phyloP scores from a whole-genome alignment of 768 basidiomycete species.

The Termitomyces sp. region DNA sequence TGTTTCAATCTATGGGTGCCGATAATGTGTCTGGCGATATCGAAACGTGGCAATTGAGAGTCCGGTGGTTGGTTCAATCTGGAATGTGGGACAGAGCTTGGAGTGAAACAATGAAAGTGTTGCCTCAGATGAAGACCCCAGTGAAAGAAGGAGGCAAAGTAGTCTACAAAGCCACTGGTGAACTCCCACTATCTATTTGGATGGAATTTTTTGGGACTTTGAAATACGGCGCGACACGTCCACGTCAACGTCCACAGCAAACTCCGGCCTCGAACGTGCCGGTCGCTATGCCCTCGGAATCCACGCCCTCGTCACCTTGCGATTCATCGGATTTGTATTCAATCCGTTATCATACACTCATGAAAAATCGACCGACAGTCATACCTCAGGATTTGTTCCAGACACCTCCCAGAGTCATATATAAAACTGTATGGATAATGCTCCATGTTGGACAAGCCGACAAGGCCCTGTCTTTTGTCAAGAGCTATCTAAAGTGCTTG shows the following conservation, averaged over 20 bases:
- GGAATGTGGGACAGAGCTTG: conserved; percentile 59
- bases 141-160: neutral
- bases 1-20: conserved; percentile 43
- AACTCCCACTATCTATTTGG: conserved; percentile 18
- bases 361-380: conserved; percentile 35
- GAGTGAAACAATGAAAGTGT: conserved; percentile 26
- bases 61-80: conserved; percentile 49
- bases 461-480: conserved; percentile 38
- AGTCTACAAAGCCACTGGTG: conserved; percentile 4
- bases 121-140: conserved; percentile 11
- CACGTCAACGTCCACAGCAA: conserved; percentile 11
- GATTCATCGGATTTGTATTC: conserved; percentile 10
- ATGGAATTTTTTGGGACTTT: conserved; percentile 43
- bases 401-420: conserved; percentile 37
- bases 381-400: conserved; percentile 23
- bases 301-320: neutral
- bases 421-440: conserved; percentile 40
- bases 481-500: conserved; percentile 42
- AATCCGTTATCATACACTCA: conserved; percentile 29
- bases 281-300: neutral
- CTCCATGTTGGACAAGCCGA: conserved; percentile 31
- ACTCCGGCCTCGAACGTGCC: neutral
- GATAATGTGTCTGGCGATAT: conserved; percentile 36
- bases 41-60: conserved; percentile 51
- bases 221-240: conserved; percentile 28